Percentiles rank a stretch among this genome's conserved stretches.
Evolutionary conservation across 78 protist genomes (phyloP).

Genomic region (Speleostelium caveatum): DNA sequence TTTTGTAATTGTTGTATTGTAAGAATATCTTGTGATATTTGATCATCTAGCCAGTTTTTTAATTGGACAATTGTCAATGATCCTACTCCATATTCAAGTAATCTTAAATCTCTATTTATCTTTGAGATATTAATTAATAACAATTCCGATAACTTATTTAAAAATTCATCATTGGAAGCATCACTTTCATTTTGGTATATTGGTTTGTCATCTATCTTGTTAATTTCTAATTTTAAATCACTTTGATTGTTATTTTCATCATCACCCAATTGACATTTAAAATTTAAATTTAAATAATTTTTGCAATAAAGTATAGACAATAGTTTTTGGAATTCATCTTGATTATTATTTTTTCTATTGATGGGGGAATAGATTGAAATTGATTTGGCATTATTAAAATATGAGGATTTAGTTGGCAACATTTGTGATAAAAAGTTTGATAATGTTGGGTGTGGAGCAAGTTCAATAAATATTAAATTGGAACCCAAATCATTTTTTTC

Average conservation of each 20-base stretch:
- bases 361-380: background rate
- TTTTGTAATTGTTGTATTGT: conserved; percentile 9
- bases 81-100: background rate
- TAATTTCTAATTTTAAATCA: background rate
- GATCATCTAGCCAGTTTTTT: conserved; percentile 4
- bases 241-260: background rate
- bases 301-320: background rate
- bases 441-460: too few relatives aligned
- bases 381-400: background rate
- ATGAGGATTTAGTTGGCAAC: background rate
- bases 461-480: too few relatives aligned
- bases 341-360: conserved; percentile 1
- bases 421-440: too few relatives aligned
- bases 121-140: background rate
- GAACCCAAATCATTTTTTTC: too few relatives aligned
- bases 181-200: conserved; percentile 65
- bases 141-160: background rate
- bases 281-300: conserved; percentile 21
- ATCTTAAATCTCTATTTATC: background rate
- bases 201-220: conserved; percentile 48
- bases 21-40: background rate
- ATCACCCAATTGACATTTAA: background rate
- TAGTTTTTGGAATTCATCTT: background rate
- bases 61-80: background rate
- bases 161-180: background rate